Percentiles rank a stretch among this genome's conserved stretches.
Evolutionary conservation across 805 yeast species (phyloP).

Genomic region (Wickerhamomyces kurtzmanii): DNA sequence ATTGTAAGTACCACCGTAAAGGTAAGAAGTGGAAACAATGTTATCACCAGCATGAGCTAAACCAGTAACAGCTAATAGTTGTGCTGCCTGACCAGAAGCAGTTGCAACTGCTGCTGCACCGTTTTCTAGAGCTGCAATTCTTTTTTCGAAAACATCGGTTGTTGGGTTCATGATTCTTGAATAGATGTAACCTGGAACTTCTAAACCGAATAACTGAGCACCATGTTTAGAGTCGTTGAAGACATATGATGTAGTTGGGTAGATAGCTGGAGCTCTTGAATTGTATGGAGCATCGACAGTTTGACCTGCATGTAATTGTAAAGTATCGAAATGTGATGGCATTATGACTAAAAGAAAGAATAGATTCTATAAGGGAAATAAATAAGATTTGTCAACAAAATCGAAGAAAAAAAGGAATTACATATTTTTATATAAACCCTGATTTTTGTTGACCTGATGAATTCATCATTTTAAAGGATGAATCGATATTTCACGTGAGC

Average conservation of each 20-base stretch:
- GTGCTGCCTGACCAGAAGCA: conserved; percentile 97
- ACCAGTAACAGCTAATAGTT: conserved; percentile 72
- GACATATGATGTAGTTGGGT: conserved; percentile 83
- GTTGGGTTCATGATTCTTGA: conserved; percentile 93
- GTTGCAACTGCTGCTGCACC: conserved; percentile 89
- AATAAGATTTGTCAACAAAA: too few relatives aligned
- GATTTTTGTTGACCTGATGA: too few relatives aligned
- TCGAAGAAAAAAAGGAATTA: too few relatives aligned
- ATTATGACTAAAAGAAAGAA: conserved; percentile 12
- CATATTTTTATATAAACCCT: too few relatives aligned
- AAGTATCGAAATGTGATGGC: conserved; percentile 75
- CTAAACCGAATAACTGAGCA: conserved; percentile 79
- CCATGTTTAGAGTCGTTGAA: conserved; percentile 88
- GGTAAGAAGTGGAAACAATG: conserved; percentile 73
- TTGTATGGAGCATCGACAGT: conserved; percentile 46
- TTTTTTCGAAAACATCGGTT: conserved; percentile 78
- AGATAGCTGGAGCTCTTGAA: conserved; percentile 86
- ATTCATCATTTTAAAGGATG: too few relatives aligned
- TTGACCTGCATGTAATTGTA: conserved; percentile 95
- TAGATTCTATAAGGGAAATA: too few relatives aligned
- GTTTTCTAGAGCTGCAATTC: conserved; percentile 87
- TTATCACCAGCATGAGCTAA: conserved; percentile 87
- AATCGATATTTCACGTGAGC: too few relatives aligned
- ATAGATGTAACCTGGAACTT: conserved; percentile 80
- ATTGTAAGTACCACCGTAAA: conserved; percentile 95